Evolutionary conservation across 2,329 filamentous ascomycete genomes (phyloP), one percentile per base, ranked within the genome.

Genomic region (Lasiodiplodia sp.): DNA sequence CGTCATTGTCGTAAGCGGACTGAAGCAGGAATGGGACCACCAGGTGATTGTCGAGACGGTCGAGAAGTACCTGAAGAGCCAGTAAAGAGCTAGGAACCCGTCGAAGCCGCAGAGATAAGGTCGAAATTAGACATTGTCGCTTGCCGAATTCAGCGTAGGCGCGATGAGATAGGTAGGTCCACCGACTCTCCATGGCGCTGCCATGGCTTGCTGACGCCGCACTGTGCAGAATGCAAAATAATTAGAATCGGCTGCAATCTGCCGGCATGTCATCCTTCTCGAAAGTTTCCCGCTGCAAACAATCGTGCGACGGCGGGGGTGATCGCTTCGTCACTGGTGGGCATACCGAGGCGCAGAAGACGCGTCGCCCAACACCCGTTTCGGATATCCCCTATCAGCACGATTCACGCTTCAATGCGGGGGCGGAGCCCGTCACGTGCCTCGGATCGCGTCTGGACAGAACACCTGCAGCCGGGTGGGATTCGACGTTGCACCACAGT

Each of bases 21-120:
- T 95, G 77, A 91, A 89, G 82, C 90, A 94, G 79, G 85, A 92
- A 73, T 87, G 94, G 81, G 92, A 94, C 78, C 92, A 96, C 78
- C 88, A 88, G 10, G 87, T 94, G 47, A 88, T 95, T 74, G 86
- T 92, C 0, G 90, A 94, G 76, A 88, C 88, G 0, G 83, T 94
- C 52, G 83, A 84, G 72, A 86, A 87, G 70, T 85, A 86, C 72
- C 68, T 84, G 72, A 57, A 57, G 58, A 57, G 44, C 28, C 40
- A 65, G 51, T 67, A n/a, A 67, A 49, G 53, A 67, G 52, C 51
- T 11, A 21, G 57, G 31, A 28, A 37, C 23, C 10, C 21, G 44
- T 14, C 44, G 25, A 31, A 18, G 25, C 25, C 28, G 53, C 53
- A 11, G 56, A 65, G 49, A 25, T 44, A 28, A 21, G 7, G 51